A percentile compares a stretch with the other conserved stretches of the same genome.
Evolutionary conservation across 2,329 filamentous ascomycete genomes (phyloP).

Genomic region (Teratosphaeria destructans): DNA sequence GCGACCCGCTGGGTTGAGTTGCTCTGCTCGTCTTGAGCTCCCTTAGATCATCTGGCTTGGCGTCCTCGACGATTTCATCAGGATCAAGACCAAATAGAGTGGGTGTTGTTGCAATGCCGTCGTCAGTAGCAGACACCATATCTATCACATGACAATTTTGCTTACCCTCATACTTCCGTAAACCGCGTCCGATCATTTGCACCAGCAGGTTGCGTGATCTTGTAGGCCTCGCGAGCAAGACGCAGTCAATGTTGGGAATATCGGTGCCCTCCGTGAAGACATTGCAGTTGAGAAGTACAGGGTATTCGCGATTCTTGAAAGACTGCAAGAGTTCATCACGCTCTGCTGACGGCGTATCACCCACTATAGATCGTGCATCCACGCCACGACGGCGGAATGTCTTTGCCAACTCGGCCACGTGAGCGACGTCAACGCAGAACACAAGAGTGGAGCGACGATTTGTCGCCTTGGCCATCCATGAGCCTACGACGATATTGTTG

Average conservation of each 20-base stretch:
- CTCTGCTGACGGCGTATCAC: slow-evolving; percentile 60
- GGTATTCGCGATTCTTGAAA: slow-evolving; percentile 68
- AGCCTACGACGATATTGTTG: slow-evolving; percentile 75
- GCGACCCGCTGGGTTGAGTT: background rate
- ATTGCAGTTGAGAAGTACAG: slow-evolving; percentile 86
- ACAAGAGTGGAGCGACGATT: slow-evolving; percentile 73
- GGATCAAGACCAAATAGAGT: slow-evolving; percentile 91
- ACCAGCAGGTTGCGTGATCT: slow-evolving; percentile 85
- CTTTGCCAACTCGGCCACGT: slow-evolving; percentile 64
- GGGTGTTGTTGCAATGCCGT: slow-evolving; percentile 79
- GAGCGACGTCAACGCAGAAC: slow-evolving; percentile 84
- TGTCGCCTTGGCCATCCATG: slow-evolving; percentile 70
- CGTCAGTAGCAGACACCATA: slow-evolving; percentile 77
- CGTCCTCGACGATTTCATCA: slow-evolving; percentile 59
- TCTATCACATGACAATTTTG: slow-evolving; percentile 89
- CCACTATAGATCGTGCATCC: slow-evolving; percentile 79
- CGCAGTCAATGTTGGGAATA: slow-evolving; percentile 93
- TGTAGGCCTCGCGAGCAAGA: slow-evolving; percentile 78
- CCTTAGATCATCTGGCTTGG: slow-evolving; percentile 40
- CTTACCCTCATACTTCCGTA: slow-evolving; percentile 73
- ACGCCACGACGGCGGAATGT: slow-evolving; percentile 68
- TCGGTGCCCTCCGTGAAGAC: slow-evolving; percentile 97
- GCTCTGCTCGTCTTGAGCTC: slow-evolving; percentile 40
- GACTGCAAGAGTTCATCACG: slow-evolving; percentile 61
- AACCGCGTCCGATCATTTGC: slow-evolving; percentile 94